These are phyloP conservation scores for Priceomyces melissophilus DNA, from an alignment of 805 yeast genomes.

Conservation along the genomic window DNA sequence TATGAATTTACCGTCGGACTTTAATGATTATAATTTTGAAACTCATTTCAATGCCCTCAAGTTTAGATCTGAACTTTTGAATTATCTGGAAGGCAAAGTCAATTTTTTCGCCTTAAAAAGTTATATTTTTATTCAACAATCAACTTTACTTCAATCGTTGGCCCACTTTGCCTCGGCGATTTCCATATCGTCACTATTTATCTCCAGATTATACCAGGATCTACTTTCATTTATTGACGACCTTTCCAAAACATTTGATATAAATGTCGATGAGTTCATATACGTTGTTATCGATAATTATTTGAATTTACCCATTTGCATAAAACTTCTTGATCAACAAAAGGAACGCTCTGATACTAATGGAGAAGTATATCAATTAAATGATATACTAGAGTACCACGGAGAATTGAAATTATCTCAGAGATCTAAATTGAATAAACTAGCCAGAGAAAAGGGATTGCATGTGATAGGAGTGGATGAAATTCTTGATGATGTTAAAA, in stretches of 20 bases:
- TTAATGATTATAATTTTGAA: slow-evolving; percentile 11
- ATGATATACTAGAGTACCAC: slow-evolving; percentile 34
- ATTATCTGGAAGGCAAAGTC: slow-evolving; percentile 6
- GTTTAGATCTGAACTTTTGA: slow-evolving; percentile 1
- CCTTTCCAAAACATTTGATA: slow-evolving; percentile 20
- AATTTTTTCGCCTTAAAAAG: slow-evolving; percentile 25
- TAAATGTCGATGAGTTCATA: slow-evolving; percentile 35
- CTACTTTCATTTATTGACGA: slow-evolving; percentile 41
- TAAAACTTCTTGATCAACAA: slow-evolving; percentile 22
- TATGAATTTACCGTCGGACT: slow-evolving; percentile 7
- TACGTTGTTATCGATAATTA: slow-evolving; percentile 40
- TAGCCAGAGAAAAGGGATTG: slow-evolving; percentile 20
- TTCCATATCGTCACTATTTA: slow-evolving; percentile 39
- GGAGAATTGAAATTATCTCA: slow-evolving; percentile 51
- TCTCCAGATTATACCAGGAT: slow-evolving; percentile 37
- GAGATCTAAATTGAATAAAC: slow-evolving; percentile 37
- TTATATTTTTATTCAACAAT: slow-evolving; percentile 35
- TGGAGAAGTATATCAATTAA: slow-evolving; percentile 9
- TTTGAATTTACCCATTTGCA: slow-evolving; percentile 21
- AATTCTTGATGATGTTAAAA: slow-evolving; percentile 19
- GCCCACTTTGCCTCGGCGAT: slow-evolving; percentile 33
- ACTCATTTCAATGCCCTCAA: slow-evolving; percentile 8
- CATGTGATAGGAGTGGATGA: slow-evolving; percentile 15
- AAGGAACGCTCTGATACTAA: slow-evolving; percentile 11
- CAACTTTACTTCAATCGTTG: slow-evolving; percentile 32